Base-by-base conservation (phyloP, 2,329 filamentous ascomycete species). In the Fonsecaea pedrosoi region DNA sequence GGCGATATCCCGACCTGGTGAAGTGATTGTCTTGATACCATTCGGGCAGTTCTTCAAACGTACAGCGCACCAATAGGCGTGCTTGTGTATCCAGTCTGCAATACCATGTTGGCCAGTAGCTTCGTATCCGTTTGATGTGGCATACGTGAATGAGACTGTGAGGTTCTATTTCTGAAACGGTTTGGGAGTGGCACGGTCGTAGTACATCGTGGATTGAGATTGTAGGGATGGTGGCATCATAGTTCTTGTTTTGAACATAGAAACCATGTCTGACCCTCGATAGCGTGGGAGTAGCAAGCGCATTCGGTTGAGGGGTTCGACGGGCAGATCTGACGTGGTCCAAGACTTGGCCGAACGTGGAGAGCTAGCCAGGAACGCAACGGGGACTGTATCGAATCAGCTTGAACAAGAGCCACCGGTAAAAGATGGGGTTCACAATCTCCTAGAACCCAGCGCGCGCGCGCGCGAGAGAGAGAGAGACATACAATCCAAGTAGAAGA, bases 1-100 rank as follows among this genome's bases (percentile, higher is more conserved):
- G 79, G 13, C 82, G 80, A 69, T 84, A 84, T 25, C 80, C 81
- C 6, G 75, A 73, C 32, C 74, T 73, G 61, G 83, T 80, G 69
- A 77, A 80, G 8, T 73, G 70, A 66, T 82, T 83, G 68, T 80
- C 76, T 65, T 79, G 76, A 62, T 78, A 77, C 81, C 82, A 84
- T 55, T 72, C 69, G 1, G 82, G 81, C 4, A 83, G 69, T 21
- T 81, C 75, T 45, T 78, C 66, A 67, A 74, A 77, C 4, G 61
- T 74, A 1, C 1, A 21, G 21, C 21, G 21, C 21, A 21, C 21
- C 21, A 21, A 1, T 21, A 21, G 21, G 21, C 21, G 21, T 21
- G 21, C 21, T 21, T 21, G 21, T 21, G 21, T 21, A 21, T 21
- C 21, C 1, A 21, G 21, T 21, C 21, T 21, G 21, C 21, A 21